phyloP scores from a whole-genome alignment of 495 filamentous ascomycete species.

The Arthonia radiata region DNA sequence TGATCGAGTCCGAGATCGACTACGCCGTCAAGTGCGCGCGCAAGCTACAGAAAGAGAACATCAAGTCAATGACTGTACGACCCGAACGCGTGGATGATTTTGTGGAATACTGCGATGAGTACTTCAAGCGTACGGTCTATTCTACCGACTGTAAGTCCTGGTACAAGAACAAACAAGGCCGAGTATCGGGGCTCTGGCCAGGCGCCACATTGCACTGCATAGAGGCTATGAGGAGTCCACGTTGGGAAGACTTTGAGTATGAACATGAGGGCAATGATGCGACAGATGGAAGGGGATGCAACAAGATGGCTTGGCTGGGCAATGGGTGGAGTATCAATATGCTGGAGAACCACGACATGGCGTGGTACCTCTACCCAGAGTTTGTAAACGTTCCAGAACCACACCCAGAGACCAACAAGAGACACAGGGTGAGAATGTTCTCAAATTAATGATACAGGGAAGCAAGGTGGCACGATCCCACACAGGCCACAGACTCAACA shows the following conservation, averaged over 20 bases:
- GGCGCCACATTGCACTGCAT: constrained; percentile 12
- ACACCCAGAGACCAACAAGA: too few relatives aligned
- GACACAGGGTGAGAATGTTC: too few relatives aligned
- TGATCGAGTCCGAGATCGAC: constrained; percentile 31
- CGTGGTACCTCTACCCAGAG: too few relatives aligned
- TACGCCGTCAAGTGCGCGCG: constrained; percentile 17
- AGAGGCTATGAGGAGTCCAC: constrained; percentile 9
- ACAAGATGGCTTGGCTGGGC: constrained; percentile 9
- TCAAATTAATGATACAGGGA: too few relatives aligned
- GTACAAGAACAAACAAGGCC: constrained; percentile 27
- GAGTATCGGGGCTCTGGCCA: constrained; percentile 26
- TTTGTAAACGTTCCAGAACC: too few relatives aligned
- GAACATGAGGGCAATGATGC: too few relatives aligned
- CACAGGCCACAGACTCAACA: too few relatives aligned
- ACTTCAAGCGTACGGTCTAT: constrained; percentile 8
- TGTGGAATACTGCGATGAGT: constrained; percentile 6
- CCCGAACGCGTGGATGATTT: constrained; percentile 8
- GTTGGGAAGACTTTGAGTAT: constrained; percentile 31
- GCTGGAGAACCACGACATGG: too few relatives aligned
- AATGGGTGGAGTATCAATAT: constrained; percentile 8
- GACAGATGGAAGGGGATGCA: constrained; percentile 2
- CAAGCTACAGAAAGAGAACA: constrained; percentile 6
- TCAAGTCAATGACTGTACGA: constrained; percentile 7
- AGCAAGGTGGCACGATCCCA: too few relatives aligned
- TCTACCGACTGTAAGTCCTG: constrained; percentile 7